Percentiles rank a stretch among this genome's conserved stretches.
phyloP scores from a whole-genome alignment of 306 rosid species.

The Medicago arabica region DNA sequence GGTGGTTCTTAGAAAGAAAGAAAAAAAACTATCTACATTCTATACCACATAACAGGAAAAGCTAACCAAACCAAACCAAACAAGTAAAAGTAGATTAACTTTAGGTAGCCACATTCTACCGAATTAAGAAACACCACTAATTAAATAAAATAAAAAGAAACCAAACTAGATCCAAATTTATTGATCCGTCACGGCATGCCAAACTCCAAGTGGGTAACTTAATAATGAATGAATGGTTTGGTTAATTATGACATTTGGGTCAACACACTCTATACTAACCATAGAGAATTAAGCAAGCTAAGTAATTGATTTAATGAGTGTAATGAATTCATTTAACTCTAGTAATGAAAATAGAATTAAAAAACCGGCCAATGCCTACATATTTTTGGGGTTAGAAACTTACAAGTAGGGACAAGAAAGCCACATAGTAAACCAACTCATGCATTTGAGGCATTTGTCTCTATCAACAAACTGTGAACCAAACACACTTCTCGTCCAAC shows the following conservation, averaged over 20 bases:
- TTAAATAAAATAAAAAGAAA: neutral
- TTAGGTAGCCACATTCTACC: slow-evolving; percentile 45
- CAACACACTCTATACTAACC: neutral
- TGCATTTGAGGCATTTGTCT: slow-evolving; percentile 48
- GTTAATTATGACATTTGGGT: slow-evolving; percentile 23
- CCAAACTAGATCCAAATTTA: slow-evolving; percentile 38
- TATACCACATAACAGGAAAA: slow-evolving; percentile 6
- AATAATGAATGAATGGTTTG: slow-evolving; percentile 34
- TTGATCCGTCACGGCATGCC: slow-evolving; percentile 25
- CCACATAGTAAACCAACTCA: slow-evolving; percentile 48
- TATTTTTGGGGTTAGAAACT: slow-evolving; percentile 3
- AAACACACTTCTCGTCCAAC: slow-evolving; percentile 30
- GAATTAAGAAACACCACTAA: slow-evolving; percentile 35
- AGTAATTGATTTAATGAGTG: slow-evolving; percentile 35
- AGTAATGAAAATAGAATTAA: slow-evolving; percentile 27
- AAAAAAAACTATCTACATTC: neutral
- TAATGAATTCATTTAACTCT: slow-evolving; percentile 13
- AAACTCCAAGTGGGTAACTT: slow-evolving; percentile 38
- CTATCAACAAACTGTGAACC: slow-evolving; percentile 42
- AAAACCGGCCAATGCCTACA: slow-evolving; percentile 49
- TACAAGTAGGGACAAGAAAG: slow-evolving; percentile 37
- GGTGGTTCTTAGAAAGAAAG: no score
- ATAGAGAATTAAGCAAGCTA: slow-evolving; percentile 29
- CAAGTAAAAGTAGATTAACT: slow-evolving; percentile 32
- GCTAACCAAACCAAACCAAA: slow-evolving; percentile 41